A percentile compares a stretch with the other conserved stretches of the same genome.
Evolutionary conservation across 805 yeast genomes (phyloP).

Genomic region (Metschnikowia sp.): DNA sequence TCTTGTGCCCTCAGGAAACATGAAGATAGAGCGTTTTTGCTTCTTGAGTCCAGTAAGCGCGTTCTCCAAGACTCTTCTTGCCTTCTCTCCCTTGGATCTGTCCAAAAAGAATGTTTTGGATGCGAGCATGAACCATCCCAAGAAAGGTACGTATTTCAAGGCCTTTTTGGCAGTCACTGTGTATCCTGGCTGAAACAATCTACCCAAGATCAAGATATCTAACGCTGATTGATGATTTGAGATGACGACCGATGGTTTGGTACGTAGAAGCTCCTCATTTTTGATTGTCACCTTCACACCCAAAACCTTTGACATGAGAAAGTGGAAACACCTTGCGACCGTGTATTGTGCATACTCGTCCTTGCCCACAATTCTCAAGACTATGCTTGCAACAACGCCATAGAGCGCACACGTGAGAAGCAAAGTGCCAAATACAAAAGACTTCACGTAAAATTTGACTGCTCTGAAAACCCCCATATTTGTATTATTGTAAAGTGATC

Average conservation of each 20-base stretch:
- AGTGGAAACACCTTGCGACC: constrained; percentile 80
- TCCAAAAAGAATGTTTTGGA: constrained; percentile 91
- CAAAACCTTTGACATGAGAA: constrained; percentile 54
- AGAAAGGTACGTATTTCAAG: constrained; percentile 77
- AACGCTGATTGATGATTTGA: constrained; percentile 90
- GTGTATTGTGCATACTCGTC: constrained; percentile 82
- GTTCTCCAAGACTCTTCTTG: constrained; percentile 66
- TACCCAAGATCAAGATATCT: constrained; percentile 80
- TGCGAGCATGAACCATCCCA: constrained; percentile 95
- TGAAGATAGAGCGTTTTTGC: constrained; percentile 71
- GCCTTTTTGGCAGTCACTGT: constrained; percentile 90
- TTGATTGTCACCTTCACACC: constrained; percentile 70
- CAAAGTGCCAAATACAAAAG: constrained; percentile 47
- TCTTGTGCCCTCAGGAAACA: constrained; percentile 98
- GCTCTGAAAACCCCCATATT: constrained; percentile 17
- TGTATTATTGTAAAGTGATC: background rate
- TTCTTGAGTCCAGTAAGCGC: constrained; percentile 63
- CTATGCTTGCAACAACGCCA: constrained; percentile 73
- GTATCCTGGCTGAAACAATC: constrained; percentile 81
- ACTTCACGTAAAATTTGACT: constrained; percentile 53
- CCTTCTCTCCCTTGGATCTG: constrained; percentile 70
- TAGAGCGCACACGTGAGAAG: constrained; percentile 62
- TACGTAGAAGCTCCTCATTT: constrained; percentile 34
- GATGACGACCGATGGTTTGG: constrained; percentile 72
- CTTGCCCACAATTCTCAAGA: constrained; percentile 66